Evolutionary conservation across 495 filamentous ascomycete species (phyloP).

Genomic region (Sordaria brevicollis): DNA sequence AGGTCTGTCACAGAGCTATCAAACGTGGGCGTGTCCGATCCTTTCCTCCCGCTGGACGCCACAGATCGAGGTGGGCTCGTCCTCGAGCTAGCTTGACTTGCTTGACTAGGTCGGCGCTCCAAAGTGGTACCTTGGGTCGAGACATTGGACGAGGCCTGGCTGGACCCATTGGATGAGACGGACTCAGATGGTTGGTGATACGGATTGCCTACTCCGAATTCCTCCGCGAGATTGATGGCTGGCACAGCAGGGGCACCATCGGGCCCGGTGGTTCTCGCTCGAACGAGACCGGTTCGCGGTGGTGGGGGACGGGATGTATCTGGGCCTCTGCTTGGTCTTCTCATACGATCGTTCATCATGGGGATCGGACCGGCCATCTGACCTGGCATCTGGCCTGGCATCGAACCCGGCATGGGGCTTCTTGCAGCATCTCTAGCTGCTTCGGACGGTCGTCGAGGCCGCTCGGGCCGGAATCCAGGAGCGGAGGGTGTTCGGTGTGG

Average conservation of each 20-base stretch:
- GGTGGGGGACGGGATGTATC: constrained; percentile 39
- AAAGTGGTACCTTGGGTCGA: background rate
- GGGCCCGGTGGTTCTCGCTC: constrained; percentile 12
- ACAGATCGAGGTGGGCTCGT: constrained; percentile 51
- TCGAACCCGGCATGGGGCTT: constrained; percentile 4
- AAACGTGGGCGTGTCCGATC: constrained; percentile 27
- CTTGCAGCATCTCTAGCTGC: constrained; percentile 7
- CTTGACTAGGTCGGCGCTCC: constrained; percentile 45
- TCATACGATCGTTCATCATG: constrained; percentile 16
- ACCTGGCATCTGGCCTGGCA: background rate
- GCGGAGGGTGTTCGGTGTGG: constrained; percentile 38
- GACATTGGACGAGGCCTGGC: background rate
- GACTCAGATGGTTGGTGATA: constrained; percentile 59
- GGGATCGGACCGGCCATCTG: constrained; percentile 6
- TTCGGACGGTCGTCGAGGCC: constrained; percentile 24
- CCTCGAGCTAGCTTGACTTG: constrained; percentile 60
- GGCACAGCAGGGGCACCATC: constrained; percentile 23
- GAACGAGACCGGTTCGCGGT: constrained; percentile 34
- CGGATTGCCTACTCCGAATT: constrained; percentile 42
- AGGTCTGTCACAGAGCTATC: constrained; percentile 45
- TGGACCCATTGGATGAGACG: constrained; percentile 56
- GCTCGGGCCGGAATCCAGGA: constrained; percentile 25
- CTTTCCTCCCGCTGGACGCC: constrained; percentile 26
- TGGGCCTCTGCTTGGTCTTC: constrained; percentile 37
- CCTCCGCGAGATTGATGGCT: constrained; percentile 37